phyloP scores from a whole-genome alignment of 2,329 filamentous ascomycete species.

The Pseudogymnoascus sp. region DNA sequence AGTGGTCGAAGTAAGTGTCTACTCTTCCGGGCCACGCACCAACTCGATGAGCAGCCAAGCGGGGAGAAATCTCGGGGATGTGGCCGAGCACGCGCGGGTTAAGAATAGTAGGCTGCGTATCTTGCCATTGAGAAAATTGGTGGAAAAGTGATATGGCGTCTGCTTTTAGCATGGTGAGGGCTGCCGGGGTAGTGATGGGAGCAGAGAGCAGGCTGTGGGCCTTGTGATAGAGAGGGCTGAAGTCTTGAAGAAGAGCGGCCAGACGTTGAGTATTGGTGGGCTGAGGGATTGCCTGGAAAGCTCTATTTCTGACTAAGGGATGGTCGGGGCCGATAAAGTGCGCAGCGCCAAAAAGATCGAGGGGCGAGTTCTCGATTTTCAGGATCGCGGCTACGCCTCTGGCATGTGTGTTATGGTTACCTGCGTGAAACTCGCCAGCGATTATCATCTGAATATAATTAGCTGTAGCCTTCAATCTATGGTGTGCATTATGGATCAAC shows the following conservation, averaged over 20 bases:
- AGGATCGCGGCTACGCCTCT: conserved; percentile 16
- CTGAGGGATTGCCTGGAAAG: background rate
- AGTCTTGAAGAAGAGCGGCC: background rate
- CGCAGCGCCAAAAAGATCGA: conserved; percentile 9
- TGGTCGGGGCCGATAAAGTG: background rate
- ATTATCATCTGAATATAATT: conserved; percentile 15
- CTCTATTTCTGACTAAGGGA: background rate
- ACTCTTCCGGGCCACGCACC: conserved; percentile 51
- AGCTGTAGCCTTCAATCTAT: background rate
- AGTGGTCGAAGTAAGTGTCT: conserved; percentile 50
- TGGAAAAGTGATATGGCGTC: conserved; percentile 10
- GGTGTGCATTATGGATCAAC: conserved; percentile 11
- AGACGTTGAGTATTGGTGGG: background rate
- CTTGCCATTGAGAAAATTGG: conserved; percentile 16
- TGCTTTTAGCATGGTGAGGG: conserved; percentile 4
- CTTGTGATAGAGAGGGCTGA: background rate
- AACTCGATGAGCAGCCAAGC: conserved; percentile 22
- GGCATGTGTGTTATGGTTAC: conserved; percentile 17
- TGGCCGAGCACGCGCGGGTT: conserved; percentile 13
- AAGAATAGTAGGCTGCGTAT: conserved; percentile 14
- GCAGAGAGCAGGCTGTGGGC: background rate
- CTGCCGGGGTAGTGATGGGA: background rate
- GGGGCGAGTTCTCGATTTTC: conserved; percentile 12
- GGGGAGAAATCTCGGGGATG: background rate
- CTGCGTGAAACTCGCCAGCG: conserved; percentile 13